Conservation (phyloP, 2,329 filamentous ascomycete genomes). For the Lecanosticta acicola region DNA sequence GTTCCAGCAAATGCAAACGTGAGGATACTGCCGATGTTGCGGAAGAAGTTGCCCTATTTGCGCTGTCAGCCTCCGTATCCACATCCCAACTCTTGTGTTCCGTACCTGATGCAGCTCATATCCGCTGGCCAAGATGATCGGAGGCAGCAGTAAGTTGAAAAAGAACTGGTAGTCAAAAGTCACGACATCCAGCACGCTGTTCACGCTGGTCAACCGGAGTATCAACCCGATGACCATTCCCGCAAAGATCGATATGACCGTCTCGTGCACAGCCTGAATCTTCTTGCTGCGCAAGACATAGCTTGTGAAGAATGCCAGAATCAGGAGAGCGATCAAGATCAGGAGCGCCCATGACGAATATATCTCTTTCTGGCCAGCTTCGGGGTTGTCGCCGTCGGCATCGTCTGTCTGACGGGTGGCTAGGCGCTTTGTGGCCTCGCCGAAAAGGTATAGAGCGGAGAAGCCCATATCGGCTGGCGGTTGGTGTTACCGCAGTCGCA, state of each 20-base stretch:
- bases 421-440: constrained; percentile 16
- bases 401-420: constrained; percentile 43
- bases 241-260: constrained; percentile 95
- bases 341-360: constrained; percentile 96
- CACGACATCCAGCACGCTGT: constrained; percentile 81
- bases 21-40: constrained; percentile 93
- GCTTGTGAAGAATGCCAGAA: constrained; percentile 90
- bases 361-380: constrained; percentile 87
- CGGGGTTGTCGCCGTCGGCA: constrained; percentile 54
- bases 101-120: constrained; percentile 86
- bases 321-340: constrained; percentile 90
- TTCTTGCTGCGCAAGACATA: constrained; percentile 95
- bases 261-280: constrained; percentile 96
- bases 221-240: constrained; percentile 94
- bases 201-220: constrained; percentile 72
- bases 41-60: constrained; percentile 81
- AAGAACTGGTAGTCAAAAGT: constrained; percentile 99
- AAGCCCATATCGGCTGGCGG: constrained; percentile 26
- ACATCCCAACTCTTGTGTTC: neutral
- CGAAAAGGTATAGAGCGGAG: constrained; percentile 15
- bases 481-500: constrained; percentile 20
- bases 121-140: constrained; percentile 93
- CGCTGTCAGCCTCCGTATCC: constrained; percentile 1
- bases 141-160: constrained; percentile 97
- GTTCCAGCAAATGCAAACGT: constrained; percentile 97